Conservation (phyloP, 768 basidiomycete genomes). For the Leccinum longicurvipes region DNA sequence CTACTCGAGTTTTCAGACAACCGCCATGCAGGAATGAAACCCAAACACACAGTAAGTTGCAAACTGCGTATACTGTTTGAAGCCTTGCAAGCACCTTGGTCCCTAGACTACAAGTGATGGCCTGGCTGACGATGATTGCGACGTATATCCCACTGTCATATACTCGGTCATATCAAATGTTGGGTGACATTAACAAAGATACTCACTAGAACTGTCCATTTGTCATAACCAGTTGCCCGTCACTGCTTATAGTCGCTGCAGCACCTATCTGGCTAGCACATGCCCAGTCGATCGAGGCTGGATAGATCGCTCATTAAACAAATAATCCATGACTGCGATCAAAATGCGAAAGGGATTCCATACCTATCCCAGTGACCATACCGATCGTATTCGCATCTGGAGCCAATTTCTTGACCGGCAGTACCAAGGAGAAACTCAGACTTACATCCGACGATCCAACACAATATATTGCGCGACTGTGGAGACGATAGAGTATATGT, state of each 20-base stretch:
- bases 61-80: constrained; percentile 49
- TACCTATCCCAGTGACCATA: constrained; percentile 37
- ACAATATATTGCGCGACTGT: constrained; percentile 53
- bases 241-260: constrained; percentile 52
- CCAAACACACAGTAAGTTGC: constrained; percentile 36
- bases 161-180: constrained; percentile 39
- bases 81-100: constrained; percentile 62
- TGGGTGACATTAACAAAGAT: constrained; percentile 26
- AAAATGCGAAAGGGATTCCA: background rate
- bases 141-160: constrained; percentile 54
- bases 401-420: background rate
- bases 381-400: constrained; percentile 50
- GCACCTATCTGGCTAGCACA: constrained; percentile 62
- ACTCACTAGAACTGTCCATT: constrained; percentile 43
- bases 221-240: constrained; percentile 33
- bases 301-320: constrained; percentile 42
- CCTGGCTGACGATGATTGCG: constrained; percentile 59
- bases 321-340: too few species aligned
- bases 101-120: constrained; percentile 59
- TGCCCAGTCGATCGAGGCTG: constrained; percentile 60
- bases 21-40: background rate
- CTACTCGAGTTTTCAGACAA: background rate
- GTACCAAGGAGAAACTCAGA: background rate
- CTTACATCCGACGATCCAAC: constrained; percentile 67
- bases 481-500: constrained; percentile 54